These are phyloP conservation scores for Chrysosporium keratinophilum DNA, from an alignment of 2,329 filamentous ascomycete genomes.

Conservation along the genomic window DNA sequence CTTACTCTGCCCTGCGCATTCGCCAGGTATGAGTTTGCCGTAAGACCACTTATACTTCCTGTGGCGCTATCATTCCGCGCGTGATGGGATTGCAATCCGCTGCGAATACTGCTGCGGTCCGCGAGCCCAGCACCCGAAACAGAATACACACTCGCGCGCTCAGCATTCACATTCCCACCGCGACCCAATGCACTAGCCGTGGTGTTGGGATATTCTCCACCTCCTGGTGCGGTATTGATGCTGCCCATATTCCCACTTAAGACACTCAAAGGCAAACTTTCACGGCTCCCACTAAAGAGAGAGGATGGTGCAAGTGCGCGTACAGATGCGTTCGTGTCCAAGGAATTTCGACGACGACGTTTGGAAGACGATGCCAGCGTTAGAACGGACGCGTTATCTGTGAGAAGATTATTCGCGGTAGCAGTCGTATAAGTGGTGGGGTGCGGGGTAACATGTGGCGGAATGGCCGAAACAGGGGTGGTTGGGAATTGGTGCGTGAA, in stretches of 20 bases:
- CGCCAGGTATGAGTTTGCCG: constrained; percentile 45
- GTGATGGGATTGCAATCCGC: constrained; percentile 52
- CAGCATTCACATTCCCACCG: constrained; percentile 46
- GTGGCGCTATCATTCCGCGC: constrained; percentile 70
- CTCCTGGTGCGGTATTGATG: neutral
- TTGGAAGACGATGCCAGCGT: constrained; percentile 57
- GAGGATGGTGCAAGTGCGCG: constrained; percentile 54
- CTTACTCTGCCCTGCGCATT: constrained; percentile 30
- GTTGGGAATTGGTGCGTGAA: constrained; percentile 53
- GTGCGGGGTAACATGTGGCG: constrained; percentile 46
- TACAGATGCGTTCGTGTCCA: constrained; percentile 57
- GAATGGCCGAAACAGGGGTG: constrained; percentile 50
- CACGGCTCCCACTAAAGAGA: constrained; percentile 53
- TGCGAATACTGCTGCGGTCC: constrained; percentile 70
- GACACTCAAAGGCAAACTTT: constrained; percentile 53
- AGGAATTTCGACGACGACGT: constrained; percentile 50
- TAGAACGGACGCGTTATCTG: constrained; percentile 55
- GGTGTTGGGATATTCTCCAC: constrained; percentile 35
- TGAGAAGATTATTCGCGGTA: constrained; percentile 54
- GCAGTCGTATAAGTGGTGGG: constrained; percentile 50
- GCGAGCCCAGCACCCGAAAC: constrained; percentile 45
- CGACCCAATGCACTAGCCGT: constrained; percentile 36
- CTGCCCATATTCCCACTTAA: constrained; percentile 43
- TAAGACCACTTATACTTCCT: constrained; percentile 58
- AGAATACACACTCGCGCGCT: constrained; percentile 63